Percentiles rank a stretch among this genome's conserved stretches.
Evolutionary conservation across 495 filamentous ascomycete genomes (phyloP).

Genomic region (Penicillium canariense): DNA sequence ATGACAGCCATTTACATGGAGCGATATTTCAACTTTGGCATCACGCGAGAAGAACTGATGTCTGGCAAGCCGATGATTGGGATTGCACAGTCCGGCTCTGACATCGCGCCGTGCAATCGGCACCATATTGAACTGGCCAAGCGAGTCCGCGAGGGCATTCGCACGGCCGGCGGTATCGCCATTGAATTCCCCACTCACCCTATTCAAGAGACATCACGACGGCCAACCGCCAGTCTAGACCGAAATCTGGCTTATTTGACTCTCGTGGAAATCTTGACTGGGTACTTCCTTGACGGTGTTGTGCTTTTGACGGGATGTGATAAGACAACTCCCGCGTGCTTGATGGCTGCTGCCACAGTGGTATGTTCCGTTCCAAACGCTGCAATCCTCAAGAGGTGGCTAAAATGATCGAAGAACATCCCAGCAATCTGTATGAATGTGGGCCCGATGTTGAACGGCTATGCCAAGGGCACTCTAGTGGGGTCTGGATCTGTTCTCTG

Average conservation of each 20-base stretch:
- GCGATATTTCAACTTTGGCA: constrained; percentile 55
- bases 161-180: constrained; percentile 52
- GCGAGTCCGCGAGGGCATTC: constrained; percentile 53
- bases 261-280: constrained; percentile 51
- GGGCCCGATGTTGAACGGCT: constrained; percentile 56
- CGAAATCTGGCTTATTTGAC: constrained; percentile 53
- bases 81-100: constrained; percentile 55
- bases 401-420: constrained; percentile 38
- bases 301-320: constrained; percentile 58
- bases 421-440: constrained; percentile 56
- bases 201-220: constrained; percentile 50
- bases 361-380: constrained; percentile 24
- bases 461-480: constrained; percentile 39
- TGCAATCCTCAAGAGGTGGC: background rate
- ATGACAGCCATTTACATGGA: constrained; percentile 55
- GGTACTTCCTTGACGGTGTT: constrained; percentile 54
- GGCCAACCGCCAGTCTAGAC: constrained; percentile 53
- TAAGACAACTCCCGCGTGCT: constrained; percentile 54
- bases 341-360: constrained; percentile 59
- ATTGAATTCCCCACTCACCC: constrained; percentile 58
- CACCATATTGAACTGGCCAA: constrained; percentile 53
- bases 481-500: constrained; percentile 51
- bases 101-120: constrained; percentile 53
- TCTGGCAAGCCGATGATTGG: constrained; percentile 57
- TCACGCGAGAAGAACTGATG: constrained; percentile 53